Evolutionary conservation across 345 rosid species (phyloP), one percentile per base, ranked within the genome.

Genomic region (Raphanus sativus): DNA sequence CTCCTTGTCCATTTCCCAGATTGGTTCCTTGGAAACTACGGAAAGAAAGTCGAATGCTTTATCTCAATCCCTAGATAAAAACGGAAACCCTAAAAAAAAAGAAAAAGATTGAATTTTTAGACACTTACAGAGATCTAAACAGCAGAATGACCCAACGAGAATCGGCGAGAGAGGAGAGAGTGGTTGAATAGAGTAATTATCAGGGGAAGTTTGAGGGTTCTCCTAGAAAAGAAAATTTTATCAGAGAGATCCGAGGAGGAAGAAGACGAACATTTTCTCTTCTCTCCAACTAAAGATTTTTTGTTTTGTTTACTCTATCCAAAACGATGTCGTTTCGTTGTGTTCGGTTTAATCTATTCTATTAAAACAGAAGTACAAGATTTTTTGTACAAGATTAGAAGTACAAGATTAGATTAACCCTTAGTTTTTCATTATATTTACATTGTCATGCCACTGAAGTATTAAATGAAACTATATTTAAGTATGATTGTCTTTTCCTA

Each of bases 1-100:
- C 69, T 89, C 96, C 84, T 88, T 89, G 15, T 94, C 96, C 98
- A 94, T 94, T 64, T 26, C 26, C 54, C 6, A 73, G 24, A 65
- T 55, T 55, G 34, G 40, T 64, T 77, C 65, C 45, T 52, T 17
- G 25, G 40, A 69, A 13, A 62, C 15, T 54, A 38, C 66, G 21
- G 30, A 2, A 28, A 28, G 36, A n/a, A n/a, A n/a, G n/a, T n/a
- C n/a, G n/a, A n/a, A 50, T 1, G 10, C 16, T 62, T 69, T 30
- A 42, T 32, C 28, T 29, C 33, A 34, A 74, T 17, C 64, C 71
- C 65, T 42, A 42, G 12, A 42, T 42, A 42, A 42, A 42, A 42
- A 40, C 52, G 52, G 4, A 40, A 42, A 42, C 52, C 52, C 52
- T 42, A 42, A 12, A 11, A 11, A 10, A 7, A 11, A n/a, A n/a